Evolutionary conservation across 108 stramenopile genomes (phyloP), one percentile per base, ranked within the genome.

Genomic region (Aurantiochytrium sp.): DNA sequence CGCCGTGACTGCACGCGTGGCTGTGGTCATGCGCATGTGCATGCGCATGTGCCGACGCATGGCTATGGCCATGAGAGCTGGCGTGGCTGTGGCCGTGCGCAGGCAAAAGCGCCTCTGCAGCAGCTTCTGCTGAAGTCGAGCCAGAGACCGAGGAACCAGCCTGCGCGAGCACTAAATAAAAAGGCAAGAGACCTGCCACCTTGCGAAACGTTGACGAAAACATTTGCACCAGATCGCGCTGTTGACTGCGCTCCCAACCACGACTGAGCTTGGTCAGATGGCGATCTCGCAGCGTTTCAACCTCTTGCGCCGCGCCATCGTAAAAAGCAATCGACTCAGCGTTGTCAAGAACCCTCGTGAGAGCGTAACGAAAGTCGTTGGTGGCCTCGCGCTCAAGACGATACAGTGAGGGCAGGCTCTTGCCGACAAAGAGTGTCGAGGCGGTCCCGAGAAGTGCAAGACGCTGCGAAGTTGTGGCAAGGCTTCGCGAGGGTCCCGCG

Each of bases 321-420:
- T 91, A 91, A 43, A 91, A 91, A 43, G 98, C 98, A 89, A 98
- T 98, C 21, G 95, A 95, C 93, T 98, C 97, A 29, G 97, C 97
- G 90, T 98, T 97, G 92, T 98, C 98, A 44, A 97, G 93, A 44
- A 96, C 91, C 55, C 97, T 93, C 19, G 95, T 93, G n/a, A 96
- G 90, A 0, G 92, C 72, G 90, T 95, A 98, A 23, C 98, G 95
- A 76, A 98, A 96, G 72, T 98, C 95, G 28, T 97, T 97, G 91
- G 97, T 96, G 16, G 90, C 91, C 29, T 95, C 91, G 19, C 98
- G 92, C 87, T 96, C 95, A 21, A 92, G 89, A 87, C 93, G 97
- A 90, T 98, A 97, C 29, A 98, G 92, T 44, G 93, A 90, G 5
- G 97, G 94, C 57, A 98, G 90, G 45, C 88, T 90, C 53, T 93